Conservation (phyloP, 208 protist genomes). For the Leishmania mexicana region DNA sequence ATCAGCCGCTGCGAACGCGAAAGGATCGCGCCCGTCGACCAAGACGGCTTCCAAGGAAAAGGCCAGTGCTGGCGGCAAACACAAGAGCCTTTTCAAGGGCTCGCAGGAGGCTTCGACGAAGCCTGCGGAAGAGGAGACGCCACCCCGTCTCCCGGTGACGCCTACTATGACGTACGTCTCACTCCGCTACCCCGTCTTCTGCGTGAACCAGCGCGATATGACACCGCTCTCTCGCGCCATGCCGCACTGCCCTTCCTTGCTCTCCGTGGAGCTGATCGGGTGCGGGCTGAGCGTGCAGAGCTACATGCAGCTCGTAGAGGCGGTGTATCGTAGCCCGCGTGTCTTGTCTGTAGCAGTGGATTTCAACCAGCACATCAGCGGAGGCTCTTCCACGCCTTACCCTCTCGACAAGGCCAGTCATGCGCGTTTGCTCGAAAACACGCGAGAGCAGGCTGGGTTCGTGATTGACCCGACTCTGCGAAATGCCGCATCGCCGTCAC, state of each 20-base stretch:
- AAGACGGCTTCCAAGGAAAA: conserved; percentile 4
- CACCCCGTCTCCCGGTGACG: not conserved
- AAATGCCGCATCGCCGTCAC: not conserved
- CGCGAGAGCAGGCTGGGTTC: conserved; percentile 18
- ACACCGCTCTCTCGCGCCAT: conserved; percentile 80
- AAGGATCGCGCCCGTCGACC: conserved; percentile 5
- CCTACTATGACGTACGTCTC: conserved; percentile 60
- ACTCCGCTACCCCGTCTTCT: conserved; percentile 78
- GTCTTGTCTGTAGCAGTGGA: conserved; percentile 72
- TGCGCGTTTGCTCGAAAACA: not conserved
- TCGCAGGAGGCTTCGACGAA: conserved; percentile 2
- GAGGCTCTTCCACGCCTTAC: not conserved
- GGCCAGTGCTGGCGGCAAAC: not conserved
- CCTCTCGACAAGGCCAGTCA: not conserved
- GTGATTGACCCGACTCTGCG: conserved; percentile 29
- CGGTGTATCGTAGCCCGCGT: conserved; percentile 72
- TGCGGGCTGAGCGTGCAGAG: conserved; percentile 79
- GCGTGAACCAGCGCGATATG: conserved; percentile 89
- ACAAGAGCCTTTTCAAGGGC: conserved; percentile 13
- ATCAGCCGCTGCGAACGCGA: not conserved
- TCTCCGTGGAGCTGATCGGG: conserved; percentile 77
- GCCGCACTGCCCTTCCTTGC: conserved; percentile 79
- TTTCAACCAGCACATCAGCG: conserved; percentile 60
- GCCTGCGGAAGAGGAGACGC: not conserved
- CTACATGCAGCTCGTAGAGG: conserved; percentile 86